phyloP scores from a whole-genome alignment of 2,329 filamentous ascomycete genomes.

The Fusarium dimerum region DNA sequence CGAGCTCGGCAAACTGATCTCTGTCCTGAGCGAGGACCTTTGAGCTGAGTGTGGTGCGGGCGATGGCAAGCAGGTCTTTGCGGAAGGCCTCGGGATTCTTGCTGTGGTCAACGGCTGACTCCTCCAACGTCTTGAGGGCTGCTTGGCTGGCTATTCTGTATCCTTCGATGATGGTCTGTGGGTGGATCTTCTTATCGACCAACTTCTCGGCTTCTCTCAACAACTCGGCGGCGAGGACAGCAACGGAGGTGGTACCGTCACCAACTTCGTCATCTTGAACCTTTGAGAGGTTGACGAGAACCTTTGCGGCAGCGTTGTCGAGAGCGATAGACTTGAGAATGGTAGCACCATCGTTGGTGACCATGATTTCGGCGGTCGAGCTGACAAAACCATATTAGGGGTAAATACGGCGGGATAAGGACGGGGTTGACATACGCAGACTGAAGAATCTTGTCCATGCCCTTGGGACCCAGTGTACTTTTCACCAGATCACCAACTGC shows the following conservation, averaged over 20 bases:
- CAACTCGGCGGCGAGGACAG: slow-evolving; percentile 91
- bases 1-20: slow-evolving; percentile 85
- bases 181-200: slow-evolving; percentile 97
- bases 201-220: slow-evolving; percentile 96
- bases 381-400: slow-evolving; percentile 45
- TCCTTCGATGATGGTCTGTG: slow-evolving; percentile 98
- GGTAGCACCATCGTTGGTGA: slow-evolving; percentile 97
- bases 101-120: slow-evolving; percentile 87
- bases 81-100: slow-evolving; percentile 80
- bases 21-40: slow-evolving; percentile 96
- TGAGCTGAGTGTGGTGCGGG: slow-evolving; percentile 92
- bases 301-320: slow-evolving; percentile 97
- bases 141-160: slow-evolving; percentile 96
- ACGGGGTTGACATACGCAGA: slow-evolving; percentile 69
- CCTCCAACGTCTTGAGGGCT: slow-evolving; percentile 80
- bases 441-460: slow-evolving; percentile 98
- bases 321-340: slow-evolving; percentile 98
- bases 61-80: slow-evolving; percentile 86
- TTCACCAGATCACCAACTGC: slow-evolving; percentile 97
- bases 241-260: slow-evolving; percentile 97
- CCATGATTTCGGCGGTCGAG: slow-evolving; percentile 95
- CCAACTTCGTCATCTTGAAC: slow-evolving; percentile 99
- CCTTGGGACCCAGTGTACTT: slow-evolving; percentile 94
- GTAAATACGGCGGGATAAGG: slow-evolving; percentile 11
- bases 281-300: slow-evolving; percentile 98